These are phyloP conservation scores for Agaricus subrufescens DNA, from an alignment of 768 basidiomycete genomes.

Conservation along the genomic window DNA sequence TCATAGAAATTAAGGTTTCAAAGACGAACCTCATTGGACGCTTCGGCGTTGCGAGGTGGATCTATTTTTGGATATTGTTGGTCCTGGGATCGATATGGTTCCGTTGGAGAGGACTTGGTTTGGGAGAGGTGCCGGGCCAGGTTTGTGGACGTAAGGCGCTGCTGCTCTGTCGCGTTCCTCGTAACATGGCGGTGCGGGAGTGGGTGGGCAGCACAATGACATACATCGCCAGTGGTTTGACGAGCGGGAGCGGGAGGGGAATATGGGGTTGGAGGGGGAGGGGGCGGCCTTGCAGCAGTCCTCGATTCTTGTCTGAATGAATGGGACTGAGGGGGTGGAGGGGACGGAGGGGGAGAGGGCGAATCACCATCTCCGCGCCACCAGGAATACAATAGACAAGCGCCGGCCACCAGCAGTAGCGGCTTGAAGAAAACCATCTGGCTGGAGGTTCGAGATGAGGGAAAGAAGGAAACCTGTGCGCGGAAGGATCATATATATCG, in stretches of 20 bases:
- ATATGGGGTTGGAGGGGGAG: no score
- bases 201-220: not conserved
- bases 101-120: not conserved
- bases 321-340: not conserved
- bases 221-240: no score
- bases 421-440: not conserved
- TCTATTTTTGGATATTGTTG: no score
- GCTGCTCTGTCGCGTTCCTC: not conserved
- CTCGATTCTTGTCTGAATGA: no score
- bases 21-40: not conserved
- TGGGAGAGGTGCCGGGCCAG: not conserved
- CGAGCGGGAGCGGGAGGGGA: no score
- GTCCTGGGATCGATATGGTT: no score
- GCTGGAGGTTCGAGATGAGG: not conserved
- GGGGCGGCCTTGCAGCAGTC: no score
- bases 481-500: not conserved
- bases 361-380: not conserved
- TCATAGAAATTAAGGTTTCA: not conserved
- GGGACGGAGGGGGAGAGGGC: not conserved
- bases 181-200: not conserved
- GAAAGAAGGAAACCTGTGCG: not conserved
- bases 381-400: not conserved
- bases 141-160: not conserved
- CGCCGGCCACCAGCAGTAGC: not conserved
- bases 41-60: not conserved